A percentile compares a stretch with the other conserved stretches of the same genome.
Conservation (phyloP, 208 protist genomes). For the Acanthamoeba lenticulata region DNA sequence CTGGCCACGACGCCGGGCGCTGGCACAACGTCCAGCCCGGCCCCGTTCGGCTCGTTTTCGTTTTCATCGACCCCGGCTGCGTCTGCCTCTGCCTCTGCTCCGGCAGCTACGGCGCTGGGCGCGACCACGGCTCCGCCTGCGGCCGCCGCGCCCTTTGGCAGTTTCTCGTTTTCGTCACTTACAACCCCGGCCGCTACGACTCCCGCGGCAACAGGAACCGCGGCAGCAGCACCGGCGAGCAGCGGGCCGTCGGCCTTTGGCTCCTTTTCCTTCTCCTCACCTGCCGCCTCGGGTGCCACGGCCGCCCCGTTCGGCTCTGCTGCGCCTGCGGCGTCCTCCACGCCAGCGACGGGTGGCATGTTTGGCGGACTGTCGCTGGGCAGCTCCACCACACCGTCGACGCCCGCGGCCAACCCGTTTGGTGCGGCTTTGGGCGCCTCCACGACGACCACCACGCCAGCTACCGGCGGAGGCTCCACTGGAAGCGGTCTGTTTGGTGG, state of each 20-base stretch:
- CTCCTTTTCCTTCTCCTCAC: background rate
- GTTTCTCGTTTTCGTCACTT: background rate
- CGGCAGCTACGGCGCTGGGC: background rate
- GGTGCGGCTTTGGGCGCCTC: background rate
- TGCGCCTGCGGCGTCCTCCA: background rate
- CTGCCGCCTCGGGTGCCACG: background rate
- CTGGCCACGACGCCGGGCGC: too few relatives aligned
- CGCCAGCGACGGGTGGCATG: background rate
- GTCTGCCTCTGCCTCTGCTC: background rate
- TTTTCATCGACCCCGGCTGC: background rate
- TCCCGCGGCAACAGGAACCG: background rate
- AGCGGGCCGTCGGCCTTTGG: background rate
- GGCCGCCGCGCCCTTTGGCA: background rate
- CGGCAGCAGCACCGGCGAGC: background rate
- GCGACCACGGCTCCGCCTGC: background rate
- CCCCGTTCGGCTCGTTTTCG: background rate
- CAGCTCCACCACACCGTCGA: background rate
- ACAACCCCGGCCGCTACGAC: background rate
- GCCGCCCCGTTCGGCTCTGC: background rate
- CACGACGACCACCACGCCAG: background rate
- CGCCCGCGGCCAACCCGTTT: conserved; percentile 11
- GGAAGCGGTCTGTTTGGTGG: background rate
- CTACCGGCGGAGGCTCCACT: background rate
- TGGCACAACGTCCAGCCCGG: background rate
- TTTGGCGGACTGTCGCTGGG: conserved; percentile 11